Conservation (phyloP, 2,329 filamentous ascomycete genomes). For the Hypoxylon sp. region DNA sequence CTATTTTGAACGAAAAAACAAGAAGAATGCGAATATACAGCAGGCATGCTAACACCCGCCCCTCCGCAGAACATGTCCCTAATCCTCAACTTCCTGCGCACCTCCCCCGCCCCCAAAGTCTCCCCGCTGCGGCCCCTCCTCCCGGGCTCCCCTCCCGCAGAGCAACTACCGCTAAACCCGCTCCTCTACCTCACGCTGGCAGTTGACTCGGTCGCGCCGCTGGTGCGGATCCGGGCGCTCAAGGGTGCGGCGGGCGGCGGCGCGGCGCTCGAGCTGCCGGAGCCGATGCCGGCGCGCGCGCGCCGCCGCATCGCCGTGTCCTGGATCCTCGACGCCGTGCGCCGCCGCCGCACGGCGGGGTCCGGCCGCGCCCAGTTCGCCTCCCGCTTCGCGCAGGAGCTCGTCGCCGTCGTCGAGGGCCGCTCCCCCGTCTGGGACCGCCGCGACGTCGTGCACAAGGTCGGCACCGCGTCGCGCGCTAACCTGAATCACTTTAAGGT, state of each 20-base stretch:
- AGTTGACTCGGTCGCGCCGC: constrained; percentile 90
- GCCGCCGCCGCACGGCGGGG: constrained; percentile 76
- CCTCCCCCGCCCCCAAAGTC: constrained; percentile 78
- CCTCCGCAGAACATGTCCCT: constrained; percentile 76
- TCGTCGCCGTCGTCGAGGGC: constrained; percentile 88
- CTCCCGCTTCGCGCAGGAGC: constrained; percentile 81
- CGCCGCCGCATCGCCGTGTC: constrained; percentile 79
- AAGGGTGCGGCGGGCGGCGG: constrained; percentile 87
- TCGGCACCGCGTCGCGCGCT: constrained; percentile 77
- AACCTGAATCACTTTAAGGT: constrained; percentile 62
- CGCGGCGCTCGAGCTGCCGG: constrained; percentile 80
- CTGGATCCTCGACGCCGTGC: constrained; percentile 89
- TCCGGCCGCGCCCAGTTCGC: constrained; percentile 78
- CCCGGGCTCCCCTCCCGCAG: constrained; percentile 77
- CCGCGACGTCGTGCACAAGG: constrained; percentile 79
- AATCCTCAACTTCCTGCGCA: constrained; percentile 85
- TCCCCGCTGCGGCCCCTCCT: constrained; percentile 75
- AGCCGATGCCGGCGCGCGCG: constrained; percentile 77
- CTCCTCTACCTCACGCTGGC: constrained; percentile 88
- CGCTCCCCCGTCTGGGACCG: constrained; percentile 85
- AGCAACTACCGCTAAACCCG: constrained; percentile 86
- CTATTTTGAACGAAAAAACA: too few species aligned
- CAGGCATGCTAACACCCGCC: constrained; percentile 17
- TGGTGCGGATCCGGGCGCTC: constrained; percentile 79
- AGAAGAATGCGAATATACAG: constrained; percentile 4